phyloP scores from a whole-genome alignment of 2,329 filamentous ascomycete species.

The Ceratocystis ficicola region DNA sequence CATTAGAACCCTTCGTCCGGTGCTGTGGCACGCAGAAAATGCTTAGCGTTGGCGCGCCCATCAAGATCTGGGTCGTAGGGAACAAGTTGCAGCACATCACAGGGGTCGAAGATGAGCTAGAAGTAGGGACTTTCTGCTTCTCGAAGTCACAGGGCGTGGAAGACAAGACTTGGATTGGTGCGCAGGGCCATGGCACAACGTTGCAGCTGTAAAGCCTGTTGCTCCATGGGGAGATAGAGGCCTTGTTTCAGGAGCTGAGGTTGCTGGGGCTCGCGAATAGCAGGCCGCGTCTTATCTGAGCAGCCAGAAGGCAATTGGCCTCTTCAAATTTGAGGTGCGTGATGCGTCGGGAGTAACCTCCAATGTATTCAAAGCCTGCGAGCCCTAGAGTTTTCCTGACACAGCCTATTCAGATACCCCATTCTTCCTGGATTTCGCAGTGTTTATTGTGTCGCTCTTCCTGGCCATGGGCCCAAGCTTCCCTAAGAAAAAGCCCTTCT shows the following conservation, averaged over 20 bases:
- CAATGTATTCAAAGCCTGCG: background rate
- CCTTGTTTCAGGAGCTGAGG: background rate
- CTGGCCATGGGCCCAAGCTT: background rate
- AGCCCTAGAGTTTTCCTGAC: background rate
- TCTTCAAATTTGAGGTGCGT: background rate
- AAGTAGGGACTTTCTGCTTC: conserved; percentile 8
- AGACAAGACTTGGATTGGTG: background rate
- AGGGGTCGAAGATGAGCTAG: background rate
- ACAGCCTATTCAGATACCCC: conserved; percentile 1
- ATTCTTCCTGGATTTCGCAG: background rate
- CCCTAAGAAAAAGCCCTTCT: background rate
- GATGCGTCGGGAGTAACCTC: background rate
- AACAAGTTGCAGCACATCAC: background rate
- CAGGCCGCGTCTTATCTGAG: background rate
- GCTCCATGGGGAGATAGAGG: background rate
- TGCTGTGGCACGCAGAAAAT: background rate
- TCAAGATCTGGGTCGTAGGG: background rate
- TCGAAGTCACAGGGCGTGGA: background rate
- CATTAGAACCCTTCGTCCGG: background rate
- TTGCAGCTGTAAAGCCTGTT: background rate
- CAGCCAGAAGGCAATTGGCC: background rate
- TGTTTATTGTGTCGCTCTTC: background rate
- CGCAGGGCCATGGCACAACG: background rate
- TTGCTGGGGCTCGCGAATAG: background rate
- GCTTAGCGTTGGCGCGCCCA: conserved; percentile 11